Evolutionary conservation across 208 protist species (phyloP), one percentile per base, ranked within the genome.

Genomic region (Trypanosoma scelopori): DNA sequence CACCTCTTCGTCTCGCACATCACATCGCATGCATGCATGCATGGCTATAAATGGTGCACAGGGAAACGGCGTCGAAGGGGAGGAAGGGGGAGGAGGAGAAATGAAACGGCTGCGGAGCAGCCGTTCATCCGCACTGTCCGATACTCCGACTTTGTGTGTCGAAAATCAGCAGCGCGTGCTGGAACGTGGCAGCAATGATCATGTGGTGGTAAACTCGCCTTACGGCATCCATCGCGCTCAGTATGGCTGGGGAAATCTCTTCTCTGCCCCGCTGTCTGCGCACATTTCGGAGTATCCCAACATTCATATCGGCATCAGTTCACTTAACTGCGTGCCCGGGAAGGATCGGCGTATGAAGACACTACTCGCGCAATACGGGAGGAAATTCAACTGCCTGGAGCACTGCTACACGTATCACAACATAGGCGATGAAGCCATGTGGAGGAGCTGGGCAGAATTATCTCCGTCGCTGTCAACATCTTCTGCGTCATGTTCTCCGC

Each of bases 361-460:
- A 25, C 74, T 93, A 3, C 60, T 93, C 42, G 16, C 32, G 46
- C 69, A 75, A 49, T 93, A 93, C 55, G 52, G 65, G 0, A 71
- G 56, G 37, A 86, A 87, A 62, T 93, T 93, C 65, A 74, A 78
- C 67, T 84, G 72, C 57, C 80, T 93, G 11, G 86, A 90, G 68
- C 86, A 93, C 73, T 93, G 86, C 69, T 88, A 93, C 64, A 77
- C 83, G 13, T 93, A 79, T 53, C 83, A 93, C 68, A 77, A 72
- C 39, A 69, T 86, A 1, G 67, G 66, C 20, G 81, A 89, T 35
- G 56, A 65, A 25, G 49, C 47, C 0, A 73, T 74, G 51, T 93
- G 86, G 84, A 60, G n/a, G 18, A 63, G 43, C 39, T 93, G 86
- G 84, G 64, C 56, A 23, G 71, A 79, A 25, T 80, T 88, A 74